phyloP scores from a whole-genome alignment of 2,329 filamentous ascomycete species.

The Alternaria solani region DNA sequence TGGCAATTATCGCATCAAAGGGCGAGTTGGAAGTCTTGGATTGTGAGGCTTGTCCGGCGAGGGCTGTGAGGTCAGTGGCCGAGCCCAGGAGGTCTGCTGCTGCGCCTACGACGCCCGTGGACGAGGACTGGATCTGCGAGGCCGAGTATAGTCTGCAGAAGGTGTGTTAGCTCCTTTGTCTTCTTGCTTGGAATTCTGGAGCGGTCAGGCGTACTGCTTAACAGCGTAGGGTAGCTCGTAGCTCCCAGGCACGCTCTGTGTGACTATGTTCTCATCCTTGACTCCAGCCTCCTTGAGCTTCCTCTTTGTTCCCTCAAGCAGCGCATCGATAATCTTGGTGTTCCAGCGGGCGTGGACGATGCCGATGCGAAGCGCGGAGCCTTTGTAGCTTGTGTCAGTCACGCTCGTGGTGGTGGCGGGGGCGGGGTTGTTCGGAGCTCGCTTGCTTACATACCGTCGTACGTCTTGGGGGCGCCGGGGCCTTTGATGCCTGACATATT shows the following conservation, averaged over 20 bases:
- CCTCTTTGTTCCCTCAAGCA: conserved; percentile 81
- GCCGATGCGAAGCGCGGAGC: conserved; percentile 78
- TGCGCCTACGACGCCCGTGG: conserved; percentile 64
- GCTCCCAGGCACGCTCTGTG: conserved; percentile 89
- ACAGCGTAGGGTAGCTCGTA: conserved; percentile 95
- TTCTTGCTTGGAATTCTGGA: neutral
- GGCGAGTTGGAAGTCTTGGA: conserved; percentile 54
- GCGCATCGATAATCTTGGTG: conserved; percentile 81
- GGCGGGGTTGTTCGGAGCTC: conserved; percentile 8
- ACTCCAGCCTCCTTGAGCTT: conserved; percentile 82
- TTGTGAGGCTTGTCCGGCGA: conserved; percentile 31
- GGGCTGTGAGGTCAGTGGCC: conserved; percentile 65
- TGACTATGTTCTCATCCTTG: conserved; percentile 83
- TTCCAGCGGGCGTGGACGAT: conserved; percentile 99
- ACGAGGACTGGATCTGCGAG: conserved; percentile 78
- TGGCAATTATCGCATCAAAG: conserved; percentile 94
- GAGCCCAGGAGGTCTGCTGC: conserved; percentile 80
- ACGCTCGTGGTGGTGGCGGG: conserved; percentile 4
- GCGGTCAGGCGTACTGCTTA: conserved; percentile 69
- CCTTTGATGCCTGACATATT: conserved; percentile 68
- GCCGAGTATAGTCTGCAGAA: conserved; percentile 76
- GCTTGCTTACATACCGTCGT: conserved; percentile 60
- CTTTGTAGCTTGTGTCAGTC: conserved; percentile 37
- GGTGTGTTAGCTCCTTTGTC: neutral
- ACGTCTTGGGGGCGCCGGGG: conserved; percentile 64